Evolutionary conservation across 1,284 basidiomycete species (phyloP).

Genomic region (Puccinia novopanici): DNA sequence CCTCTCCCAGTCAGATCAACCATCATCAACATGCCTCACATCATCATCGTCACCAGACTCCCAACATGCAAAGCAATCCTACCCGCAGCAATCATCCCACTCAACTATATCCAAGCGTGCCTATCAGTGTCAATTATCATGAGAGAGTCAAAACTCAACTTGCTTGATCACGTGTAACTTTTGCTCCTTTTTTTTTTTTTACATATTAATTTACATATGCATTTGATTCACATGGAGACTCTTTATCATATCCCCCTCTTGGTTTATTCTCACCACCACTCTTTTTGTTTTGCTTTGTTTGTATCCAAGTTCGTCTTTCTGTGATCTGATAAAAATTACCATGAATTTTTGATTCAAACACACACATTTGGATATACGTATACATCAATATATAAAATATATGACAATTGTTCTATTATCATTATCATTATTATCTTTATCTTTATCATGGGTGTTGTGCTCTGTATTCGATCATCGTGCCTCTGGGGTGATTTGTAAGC

Average conservation of each 20-base stretch:
- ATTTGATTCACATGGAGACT: neutral
- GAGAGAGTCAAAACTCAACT: slow-evolving; percentile 42
- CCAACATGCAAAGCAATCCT: slow-evolving; percentile 15
- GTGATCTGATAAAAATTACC: slow-evolving; percentile 11
- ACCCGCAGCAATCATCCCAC: slow-evolving; percentile 14
- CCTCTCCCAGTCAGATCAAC: slow-evolving; percentile 10
- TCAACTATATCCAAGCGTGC: slow-evolving; percentile 42
- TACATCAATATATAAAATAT: neutral
- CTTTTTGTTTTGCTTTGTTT: neutral
- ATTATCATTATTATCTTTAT: neutral
- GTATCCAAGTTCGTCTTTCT: slow-evolving; percentile 21
- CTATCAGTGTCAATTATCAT: slow-evolving; percentile 48
- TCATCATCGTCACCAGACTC: slow-evolving; percentile 12
- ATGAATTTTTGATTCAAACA: slow-evolving; percentile 1
- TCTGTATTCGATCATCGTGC: slow-evolving; percentile 4
- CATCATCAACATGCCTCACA: slow-evolving; percentile 8
- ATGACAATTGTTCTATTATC: slow-evolving; percentile 15
- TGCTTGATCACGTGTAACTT: slow-evolving; percentile 24
- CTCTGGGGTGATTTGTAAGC: slow-evolving; percentile 17
- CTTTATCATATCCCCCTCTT: neutral
- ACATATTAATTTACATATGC: neutral
- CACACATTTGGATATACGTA: neutral
- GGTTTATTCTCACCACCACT: neutral
- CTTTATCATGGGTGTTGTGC: neutral
- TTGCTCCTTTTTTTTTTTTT: neutral